phyloP scores from a whole-genome alignment of 768 basidiomycete species.

The Phlegmacium glaucopus region DNA sequence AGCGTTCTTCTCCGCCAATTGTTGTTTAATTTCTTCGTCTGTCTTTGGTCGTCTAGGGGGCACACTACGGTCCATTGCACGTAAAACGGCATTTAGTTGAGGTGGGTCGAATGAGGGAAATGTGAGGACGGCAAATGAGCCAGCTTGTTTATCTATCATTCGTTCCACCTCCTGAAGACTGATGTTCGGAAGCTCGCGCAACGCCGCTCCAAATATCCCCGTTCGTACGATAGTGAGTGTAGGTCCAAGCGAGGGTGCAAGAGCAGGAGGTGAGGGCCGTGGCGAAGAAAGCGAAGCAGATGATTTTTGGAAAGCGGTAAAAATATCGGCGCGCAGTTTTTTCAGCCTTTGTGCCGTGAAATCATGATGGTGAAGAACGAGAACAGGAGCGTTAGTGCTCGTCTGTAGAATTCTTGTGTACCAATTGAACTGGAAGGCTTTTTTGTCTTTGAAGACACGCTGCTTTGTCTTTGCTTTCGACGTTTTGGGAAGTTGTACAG shows the following conservation, averaged over 20 bases:
- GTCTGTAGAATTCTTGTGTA: slow-evolving; percentile 69
- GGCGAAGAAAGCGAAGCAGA: slow-evolving; percentile 36
- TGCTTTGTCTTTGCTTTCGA: slow-evolving; percentile 52
- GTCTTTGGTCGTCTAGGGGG: slow-evolving; percentile 57
- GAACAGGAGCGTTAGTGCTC: slow-evolving; percentile 54
- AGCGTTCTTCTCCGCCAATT: slow-evolving; percentile 52
- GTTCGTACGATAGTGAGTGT: slow-evolving; percentile 71
- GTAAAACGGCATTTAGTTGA: slow-evolving; percentile 62
- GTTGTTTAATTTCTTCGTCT: slow-evolving; percentile 46
- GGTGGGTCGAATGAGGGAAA: slow-evolving; percentile 71
- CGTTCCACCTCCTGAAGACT: slow-evolving; percentile 43
- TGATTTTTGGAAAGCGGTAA: slow-evolving; percentile 46
- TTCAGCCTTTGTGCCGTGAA: slow-evolving; percentile 67
- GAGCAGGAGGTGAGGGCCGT: slow-evolving; percentile 24
- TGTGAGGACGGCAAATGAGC: slow-evolving; percentile 62
- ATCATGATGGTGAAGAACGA: slow-evolving; percentile 78
- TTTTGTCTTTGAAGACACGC: slow-evolving; percentile 76
- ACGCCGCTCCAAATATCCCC: slow-evolving; percentile 74
- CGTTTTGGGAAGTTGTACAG: slow-evolving; percentile 46
- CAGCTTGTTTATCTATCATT: slow-evolving; percentile 56
- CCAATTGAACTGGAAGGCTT: slow-evolving; percentile 76
- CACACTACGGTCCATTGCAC: slow-evolving; percentile 60
- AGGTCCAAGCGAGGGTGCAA: slow-evolving; percentile 33
- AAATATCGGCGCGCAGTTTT: slow-evolving; percentile 67
- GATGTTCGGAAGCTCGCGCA: slow-evolving; percentile 57